Evolutionary conservation across 2,329 filamentous ascomycete species (phyloP).

Genomic region (Colletotrichum acutatum): DNA sequence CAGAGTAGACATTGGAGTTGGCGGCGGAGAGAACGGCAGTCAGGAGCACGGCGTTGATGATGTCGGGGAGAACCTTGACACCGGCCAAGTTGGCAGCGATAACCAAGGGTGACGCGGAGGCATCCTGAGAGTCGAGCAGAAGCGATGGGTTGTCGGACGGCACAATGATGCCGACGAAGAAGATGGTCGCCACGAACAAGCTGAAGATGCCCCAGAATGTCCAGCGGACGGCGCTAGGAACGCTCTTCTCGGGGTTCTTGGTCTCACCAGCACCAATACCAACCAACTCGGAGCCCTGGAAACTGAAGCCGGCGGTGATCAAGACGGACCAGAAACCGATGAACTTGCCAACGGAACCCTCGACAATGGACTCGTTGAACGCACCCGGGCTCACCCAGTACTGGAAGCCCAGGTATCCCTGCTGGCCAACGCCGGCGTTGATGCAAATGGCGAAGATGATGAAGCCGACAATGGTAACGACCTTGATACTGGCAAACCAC

Average conservation of each 20-base stretch:
- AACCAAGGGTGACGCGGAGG: constrained; percentile 74
- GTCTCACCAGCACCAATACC: constrained; percentile 84
- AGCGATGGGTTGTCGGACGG: constrained; percentile 70
- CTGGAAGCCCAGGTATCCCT: constrained; percentile 79
- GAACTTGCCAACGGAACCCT: constrained; percentile 67
- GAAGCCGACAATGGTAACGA: constrained; percentile 79
- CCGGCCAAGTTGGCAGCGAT: constrained; percentile 71
- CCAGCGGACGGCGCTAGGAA: constrained; percentile 78
- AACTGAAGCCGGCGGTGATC: constrained; percentile 76
- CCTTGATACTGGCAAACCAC: constrained; percentile 82
- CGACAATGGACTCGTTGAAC: constrained; percentile 70
- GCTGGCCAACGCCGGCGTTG: constrained; percentile 75
- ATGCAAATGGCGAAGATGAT: constrained; percentile 81
- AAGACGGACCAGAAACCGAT: constrained; percentile 77
- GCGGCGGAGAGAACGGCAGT: constrained; percentile 83
- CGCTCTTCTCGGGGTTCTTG: constrained; percentile 75
- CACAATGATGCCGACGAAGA: constrained; percentile 79
- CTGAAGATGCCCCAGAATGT: constrained; percentile 81
- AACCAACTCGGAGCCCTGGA: constrained; percentile 80
- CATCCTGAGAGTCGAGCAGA: constrained; percentile 62
- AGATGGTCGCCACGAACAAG: constrained; percentile 73
- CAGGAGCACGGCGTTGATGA: constrained; percentile 83
- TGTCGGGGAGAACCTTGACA: constrained; percentile 70
- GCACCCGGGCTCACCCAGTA: constrained; percentile 77
- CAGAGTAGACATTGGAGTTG: constrained; percentile 81